Base-by-base conservation (phyloP, 2,329 filamentous ascomycete genomes). In the Talaromyces albobiverticillius region DNA sequence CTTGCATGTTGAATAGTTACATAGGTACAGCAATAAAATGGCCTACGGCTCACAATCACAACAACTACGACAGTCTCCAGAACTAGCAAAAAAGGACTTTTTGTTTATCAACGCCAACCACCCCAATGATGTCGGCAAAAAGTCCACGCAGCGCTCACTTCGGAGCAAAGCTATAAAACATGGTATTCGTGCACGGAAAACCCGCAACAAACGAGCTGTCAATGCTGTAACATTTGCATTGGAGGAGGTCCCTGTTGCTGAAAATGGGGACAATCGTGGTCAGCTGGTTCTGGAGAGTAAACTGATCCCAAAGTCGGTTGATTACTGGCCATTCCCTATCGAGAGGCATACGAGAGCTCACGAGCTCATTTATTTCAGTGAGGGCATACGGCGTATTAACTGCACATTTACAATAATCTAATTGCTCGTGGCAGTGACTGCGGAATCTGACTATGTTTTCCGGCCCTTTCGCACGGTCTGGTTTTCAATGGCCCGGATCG, bases 401-500 rank as follows among this genome's bases (percentile, higher is more conserved):
- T 29, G 10, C 25, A 23, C n/a, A 8, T 10, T 20, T 10, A 40
- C 34, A 18, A 20, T 23, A 9, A 8, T 23, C 43, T 48, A 22
- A 48, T 16, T 34, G 18, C 32, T 20, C 1, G 20, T 20, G 16
- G n/a, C 13, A 55, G 53, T 55, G 53, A 55, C 32, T 16, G 34
- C 53, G 22, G 53, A 55, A 16, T 51, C 53, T 40, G 61, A 60
- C n/a, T 60, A 62, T 38, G 54, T 61, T 4, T 64, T 61, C 42
- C 61, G 63, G 10, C 63, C 63, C 2, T 64, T 65, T 46, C 61
- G 63, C n/a, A 53, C 56, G 20, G 59, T 64, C 41, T 65, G 63
- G 63, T 65, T 64, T 31, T 56, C 58, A 5, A 62, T 65, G 62
- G 60, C 63, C 14, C 45, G 64, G 38, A 52, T 46, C 0, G 63